A percentile compares a stretch with the other conserved stretches of the same genome.
These are phyloP conservation scores for Cytospora piceicola DNA, from an alignment of 2,329 filamentous ascomycete genomes.

Conservation along the genomic window DNA sequence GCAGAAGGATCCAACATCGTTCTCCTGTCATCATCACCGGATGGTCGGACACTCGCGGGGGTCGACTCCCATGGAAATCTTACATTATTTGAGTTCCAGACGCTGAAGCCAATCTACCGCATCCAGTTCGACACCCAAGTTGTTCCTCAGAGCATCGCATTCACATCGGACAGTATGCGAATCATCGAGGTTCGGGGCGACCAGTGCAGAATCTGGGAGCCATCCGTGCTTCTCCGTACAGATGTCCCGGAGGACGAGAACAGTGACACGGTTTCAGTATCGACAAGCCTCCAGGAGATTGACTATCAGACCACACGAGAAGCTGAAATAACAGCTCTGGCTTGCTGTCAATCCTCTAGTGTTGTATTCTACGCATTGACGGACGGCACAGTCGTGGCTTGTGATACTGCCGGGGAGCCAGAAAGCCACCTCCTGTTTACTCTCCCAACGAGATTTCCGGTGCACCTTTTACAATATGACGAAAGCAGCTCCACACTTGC, in stretches of 20 bases:
- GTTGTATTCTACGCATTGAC: conserved; percentile 33
- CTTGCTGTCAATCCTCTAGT: conserved; percentile 6
- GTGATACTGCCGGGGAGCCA: conserved; percentile 29
- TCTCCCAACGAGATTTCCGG: conserved; percentile 7
- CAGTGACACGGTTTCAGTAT: conserved; percentile 28
- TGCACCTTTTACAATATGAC: conserved; percentile 32
- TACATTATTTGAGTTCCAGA: conserved; percentile 37
- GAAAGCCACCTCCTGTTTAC: conserved; percentile 31
- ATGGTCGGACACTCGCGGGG: conserved; percentile 38
- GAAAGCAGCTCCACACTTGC: conserved; percentile 26
- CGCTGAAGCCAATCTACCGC: conserved; percentile 31
- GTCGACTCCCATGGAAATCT: conserved; percentile 35
- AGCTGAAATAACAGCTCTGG: conserved; percentile 30
- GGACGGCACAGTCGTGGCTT: conserved; percentile 33
- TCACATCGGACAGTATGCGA: conserved; percentile 32
- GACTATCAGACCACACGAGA: conserved; percentile 18
- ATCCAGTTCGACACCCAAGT: conserved; percentile 26
- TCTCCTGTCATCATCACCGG: conserved; percentile 35
- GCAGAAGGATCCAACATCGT: conserved; percentile 29
- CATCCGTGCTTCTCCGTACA: conserved; percentile 32
- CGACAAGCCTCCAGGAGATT: conserved; percentile 24
- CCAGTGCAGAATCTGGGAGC: conserved; percentile 36
- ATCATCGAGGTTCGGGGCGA: conserved; percentile 34
- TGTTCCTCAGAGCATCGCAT: conserved; percentile 29
- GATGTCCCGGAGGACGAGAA: conserved; percentile 30